Evolutionary conservation across 2,329 filamentous ascomycete species (phyloP).

Genomic region (Ophiosphaerella korrae): DNA sequence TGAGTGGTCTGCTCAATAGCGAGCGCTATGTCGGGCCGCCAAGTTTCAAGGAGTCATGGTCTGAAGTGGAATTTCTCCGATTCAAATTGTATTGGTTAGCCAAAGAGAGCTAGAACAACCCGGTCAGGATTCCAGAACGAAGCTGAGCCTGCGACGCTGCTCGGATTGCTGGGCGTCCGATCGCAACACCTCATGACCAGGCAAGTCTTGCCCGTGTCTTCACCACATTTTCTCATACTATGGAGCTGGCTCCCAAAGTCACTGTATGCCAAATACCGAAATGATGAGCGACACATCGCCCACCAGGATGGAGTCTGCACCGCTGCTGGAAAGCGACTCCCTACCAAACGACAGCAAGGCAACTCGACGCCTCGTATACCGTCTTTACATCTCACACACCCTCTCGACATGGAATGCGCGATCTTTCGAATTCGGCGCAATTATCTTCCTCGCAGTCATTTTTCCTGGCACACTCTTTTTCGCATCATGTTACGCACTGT

Average conservation of each 20-base stretch:
- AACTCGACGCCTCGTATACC: constrained; percentile 29
- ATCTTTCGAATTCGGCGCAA: constrained; percentile 57
- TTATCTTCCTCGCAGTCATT: constrained; percentile 54
- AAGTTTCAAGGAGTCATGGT: not conserved
- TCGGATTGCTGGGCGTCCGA: constrained; percentile 10
- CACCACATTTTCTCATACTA: constrained; percentile 1
- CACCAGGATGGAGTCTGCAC: too few relatives aligned
- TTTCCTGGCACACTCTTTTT: constrained; percentile 64
- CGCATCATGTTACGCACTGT: constrained; percentile 71
- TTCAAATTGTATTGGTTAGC: not conserved
- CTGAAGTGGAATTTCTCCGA: not conserved
- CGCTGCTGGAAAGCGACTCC: not conserved
- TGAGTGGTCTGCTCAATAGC: too few relatives aligned
- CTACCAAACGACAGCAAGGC: constrained; percentile 3
- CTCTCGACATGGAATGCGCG: constrained; percentile 58
- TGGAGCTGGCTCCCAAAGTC: constrained; percentile 1
- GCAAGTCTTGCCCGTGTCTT: constrained; percentile 2
- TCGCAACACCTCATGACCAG: constrained; percentile 16
- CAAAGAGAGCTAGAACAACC: not conserved
- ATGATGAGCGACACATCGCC: constrained; percentile 3
- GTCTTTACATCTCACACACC: constrained; percentile 54
- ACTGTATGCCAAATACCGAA: not conserved
- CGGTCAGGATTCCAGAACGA: not conserved
- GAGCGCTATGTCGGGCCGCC: too few relatives aligned
- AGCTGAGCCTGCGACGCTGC: not conserved